A percentile compares a stretch with the other conserved stretches of the same genome.
These are phyloP conservation scores for Fraxinus sp. DNA, from an alignment of 305 asterid species.

Conservation along the genomic window DNA sequence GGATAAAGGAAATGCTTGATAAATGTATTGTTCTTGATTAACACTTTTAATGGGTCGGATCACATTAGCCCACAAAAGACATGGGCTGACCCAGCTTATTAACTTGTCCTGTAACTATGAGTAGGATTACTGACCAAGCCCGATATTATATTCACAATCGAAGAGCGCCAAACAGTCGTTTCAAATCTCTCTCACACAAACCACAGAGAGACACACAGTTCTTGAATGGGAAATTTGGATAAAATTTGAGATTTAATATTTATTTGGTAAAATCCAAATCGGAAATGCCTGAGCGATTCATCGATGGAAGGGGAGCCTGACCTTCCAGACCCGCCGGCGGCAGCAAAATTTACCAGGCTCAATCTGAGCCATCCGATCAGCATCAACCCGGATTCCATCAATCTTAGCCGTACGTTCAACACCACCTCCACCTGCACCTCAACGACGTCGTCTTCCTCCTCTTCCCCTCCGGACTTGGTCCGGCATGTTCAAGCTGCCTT, in stretches of 20 bases:
- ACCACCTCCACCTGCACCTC: constrained; percentile 45
- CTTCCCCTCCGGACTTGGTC: constrained; percentile 69
- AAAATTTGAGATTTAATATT: background rate
- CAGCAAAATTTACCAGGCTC: constrained; percentile 43
- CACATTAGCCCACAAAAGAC: background rate
- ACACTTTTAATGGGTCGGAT: background rate
- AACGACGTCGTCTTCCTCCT: constrained; percentile 57
- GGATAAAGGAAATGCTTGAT: too few relatives aligned
- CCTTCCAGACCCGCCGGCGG: constrained; percentile 58
- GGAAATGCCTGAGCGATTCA: constrained; percentile 55
- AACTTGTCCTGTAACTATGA: too few relatives aligned
- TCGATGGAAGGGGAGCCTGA: constrained; percentile 92
- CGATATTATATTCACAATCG: background rate
- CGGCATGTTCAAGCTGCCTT: constrained; percentile 68
- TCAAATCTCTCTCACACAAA: constrained; percentile 25
- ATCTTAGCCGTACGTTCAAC: constrained; percentile 49
- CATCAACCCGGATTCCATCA: constrained; percentile 49
- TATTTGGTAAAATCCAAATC: background rate
- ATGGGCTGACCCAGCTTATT: background rate
- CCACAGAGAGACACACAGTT: constrained; percentile 19
- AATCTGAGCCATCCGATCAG: constrained; percentile 49
- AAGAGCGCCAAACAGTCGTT: constrained; percentile 41
- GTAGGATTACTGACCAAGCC: background rate
- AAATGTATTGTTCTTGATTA: too few relatives aligned
- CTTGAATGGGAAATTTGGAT: constrained; percentile 30